Evolutionary conservation across 2,329 filamentous ascomycete genomes (phyloP).

Genomic region (Lecanosticta acicola): DNA sequence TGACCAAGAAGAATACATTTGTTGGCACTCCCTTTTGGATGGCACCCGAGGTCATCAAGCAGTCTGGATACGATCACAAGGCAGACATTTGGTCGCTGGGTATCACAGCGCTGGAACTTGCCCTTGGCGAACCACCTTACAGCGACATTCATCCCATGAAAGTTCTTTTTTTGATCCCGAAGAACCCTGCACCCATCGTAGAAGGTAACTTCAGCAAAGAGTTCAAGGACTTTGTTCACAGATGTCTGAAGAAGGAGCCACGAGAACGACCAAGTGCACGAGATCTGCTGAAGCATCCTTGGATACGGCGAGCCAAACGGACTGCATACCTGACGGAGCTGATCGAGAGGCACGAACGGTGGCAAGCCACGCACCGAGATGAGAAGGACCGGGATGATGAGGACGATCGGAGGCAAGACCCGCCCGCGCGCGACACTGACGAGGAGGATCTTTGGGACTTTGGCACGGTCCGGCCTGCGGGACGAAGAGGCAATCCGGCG

Average conservation of each 20-base stretch:
- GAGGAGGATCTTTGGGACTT: slow-evolving; percentile 97
- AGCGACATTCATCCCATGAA: slow-evolving; percentile 99
- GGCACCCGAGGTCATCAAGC: slow-evolving; percentile 97
- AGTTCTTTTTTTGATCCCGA: slow-evolving; percentile 91
- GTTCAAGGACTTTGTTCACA: slow-evolving; percentile 48
- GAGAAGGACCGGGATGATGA: slow-evolving; percentile 59
- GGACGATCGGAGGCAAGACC: slow-evolving; percentile 48
- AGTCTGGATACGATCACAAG: slow-evolving; percentile 96
- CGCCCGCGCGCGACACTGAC: slow-evolving; percentile 44
- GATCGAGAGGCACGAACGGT: slow-evolving; percentile 84
- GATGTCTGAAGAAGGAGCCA: slow-evolving; percentile 83
- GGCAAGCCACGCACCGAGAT: slow-evolving; percentile 73
- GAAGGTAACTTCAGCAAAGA: slow-evolving; percentile 44
- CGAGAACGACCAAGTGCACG: slow-evolving; percentile 80
- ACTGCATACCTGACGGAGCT: slow-evolving; percentile 95
- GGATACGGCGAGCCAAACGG: slow-evolving; percentile 86
- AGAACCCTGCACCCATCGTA: slow-evolving; percentile 78
- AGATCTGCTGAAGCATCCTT: slow-evolving; percentile 82
- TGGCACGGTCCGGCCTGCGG: slow-evolving; percentile 82
- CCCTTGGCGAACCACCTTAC: slow-evolving; percentile 87
- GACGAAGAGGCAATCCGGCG: slow-evolving; percentile 49
- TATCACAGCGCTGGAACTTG: slow-evolving; percentile 87
- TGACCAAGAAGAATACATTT: slow-evolving; percentile 99
- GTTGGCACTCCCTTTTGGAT: slow-evolving; percentile 99
- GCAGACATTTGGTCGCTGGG: slow-evolving; percentile 97